phyloP scores from a whole-genome alignment of 2,329 filamentous ascomycete species.

The Colletotrichum lentis region DNA sequence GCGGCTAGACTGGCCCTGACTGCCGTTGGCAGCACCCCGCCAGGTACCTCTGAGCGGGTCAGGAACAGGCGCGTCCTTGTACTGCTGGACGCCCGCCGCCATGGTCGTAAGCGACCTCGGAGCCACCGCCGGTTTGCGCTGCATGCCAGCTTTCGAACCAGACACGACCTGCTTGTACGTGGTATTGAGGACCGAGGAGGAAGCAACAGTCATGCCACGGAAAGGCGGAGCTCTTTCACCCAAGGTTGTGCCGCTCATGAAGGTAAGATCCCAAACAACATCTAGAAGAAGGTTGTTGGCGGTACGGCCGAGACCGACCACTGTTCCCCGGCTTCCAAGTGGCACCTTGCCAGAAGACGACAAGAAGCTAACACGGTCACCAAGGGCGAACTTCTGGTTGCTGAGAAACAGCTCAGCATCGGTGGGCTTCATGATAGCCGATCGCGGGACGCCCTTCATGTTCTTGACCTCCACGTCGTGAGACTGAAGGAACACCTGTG shows the following conservation, averaged over 20 bases:
- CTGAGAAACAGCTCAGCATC: conserved; percentile 94
- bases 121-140: conserved; percentile 59
- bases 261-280: conserved; percentile 90
- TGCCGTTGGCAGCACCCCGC: conserved; percentile 62
- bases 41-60: conserved; percentile 63
- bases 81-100: conserved; percentile 69
- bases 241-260: conserved; percentile 96
- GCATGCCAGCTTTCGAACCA: conserved; percentile 65
- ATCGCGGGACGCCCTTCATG: conserved; percentile 82
- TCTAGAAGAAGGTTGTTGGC: conserved; percentile 84
- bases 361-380: conserved; percentile 92
- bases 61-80: conserved; percentile 64
- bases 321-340: conserved; percentile 88
- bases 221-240: conserved; percentile 91
- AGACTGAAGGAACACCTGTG: conserved; percentile 64
- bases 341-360: conserved; percentile 94
- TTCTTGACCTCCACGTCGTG: conserved; percentile 69
- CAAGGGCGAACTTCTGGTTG: conserved; percentile 82
- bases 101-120: conserved; percentile 61
- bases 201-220: conserved; percentile 89
- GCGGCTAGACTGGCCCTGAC: conserved; percentile 47
- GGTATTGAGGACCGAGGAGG: conserved; percentile 88
- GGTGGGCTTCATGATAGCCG: conserved; percentile 87
- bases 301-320: conserved; percentile 93
- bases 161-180: conserved; percentile 82